These are phyloP conservation scores for Silene coronaria DNA, from an alignment of 179 eudicot genomes.

Conservation along the genomic window DNA sequence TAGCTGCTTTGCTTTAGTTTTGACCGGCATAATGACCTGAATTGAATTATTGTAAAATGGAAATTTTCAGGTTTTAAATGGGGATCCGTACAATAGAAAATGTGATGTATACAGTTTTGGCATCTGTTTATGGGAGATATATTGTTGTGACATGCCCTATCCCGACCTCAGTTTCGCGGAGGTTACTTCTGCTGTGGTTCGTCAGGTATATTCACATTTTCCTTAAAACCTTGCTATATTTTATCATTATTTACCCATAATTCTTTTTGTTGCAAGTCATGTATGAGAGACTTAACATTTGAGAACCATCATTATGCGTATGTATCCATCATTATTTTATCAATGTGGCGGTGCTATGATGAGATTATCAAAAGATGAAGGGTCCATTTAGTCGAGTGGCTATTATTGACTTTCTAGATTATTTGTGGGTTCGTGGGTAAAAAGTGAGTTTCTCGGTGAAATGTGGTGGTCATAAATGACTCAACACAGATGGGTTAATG, in stretches of 20 bases:
- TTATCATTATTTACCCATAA: background rate
- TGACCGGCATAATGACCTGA: background rate
- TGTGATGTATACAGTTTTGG: constrained; percentile 98
- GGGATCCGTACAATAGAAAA: constrained; percentile 85
- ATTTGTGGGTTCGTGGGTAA: no score
- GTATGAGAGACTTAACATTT: no score
- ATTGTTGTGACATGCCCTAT: constrained; percentile 98
- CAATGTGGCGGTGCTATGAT: no score
- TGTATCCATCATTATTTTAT: no score
- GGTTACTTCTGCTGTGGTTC: constrained; percentile 96
- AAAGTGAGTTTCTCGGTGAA: no score
- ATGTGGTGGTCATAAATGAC: no score
- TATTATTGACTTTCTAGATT: no score
- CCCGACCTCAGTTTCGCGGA: constrained; percentile 98
- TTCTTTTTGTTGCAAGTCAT: no score
- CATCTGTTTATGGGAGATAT: constrained; percentile 93
- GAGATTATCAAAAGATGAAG: background rate
- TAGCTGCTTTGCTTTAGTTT: constrained; percentile 1
- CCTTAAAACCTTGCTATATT: background rate
- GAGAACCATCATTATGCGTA: no score
- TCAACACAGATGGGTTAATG: no score
- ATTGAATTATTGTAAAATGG: background rate
- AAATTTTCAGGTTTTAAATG: constrained; percentile 74
- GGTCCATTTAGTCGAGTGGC: background rate
- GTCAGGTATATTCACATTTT: constrained; percentile 55